Base-by-base conservation (phyloP, 148 eudicot species). In the Chenopodium berlandieri region DNA sequence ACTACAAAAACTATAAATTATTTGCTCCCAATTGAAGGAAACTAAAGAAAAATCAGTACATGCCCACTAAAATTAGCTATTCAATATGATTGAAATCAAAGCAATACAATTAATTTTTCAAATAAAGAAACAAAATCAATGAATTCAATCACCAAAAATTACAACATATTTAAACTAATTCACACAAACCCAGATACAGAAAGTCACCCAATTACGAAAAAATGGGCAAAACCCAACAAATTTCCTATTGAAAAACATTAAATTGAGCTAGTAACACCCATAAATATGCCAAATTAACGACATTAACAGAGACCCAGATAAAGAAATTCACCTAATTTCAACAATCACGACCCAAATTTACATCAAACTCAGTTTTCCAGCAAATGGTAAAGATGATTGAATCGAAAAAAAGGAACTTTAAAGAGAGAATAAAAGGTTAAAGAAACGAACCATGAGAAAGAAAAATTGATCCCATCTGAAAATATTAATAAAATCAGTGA, bases 281-380 rank as follows among this genome's bases (percentile, higher is more conserved):
- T 8, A 46, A 74, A 58, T 11, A 48, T 19, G 1, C 23, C 40
- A 67, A 47, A 52, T 70, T 79, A 22, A 7, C 40, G 1, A 9
- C 34, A 76, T 32, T 5, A 67, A 52, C 27, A 30, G 25, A 82
- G 40, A 81, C 84, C 84, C 86, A 84, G 78, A 64, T 77, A 58
- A 80, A 47, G 52, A 76, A 77, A 50, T 37, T 77, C 81, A 48
- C 13, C 78, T 72, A 77, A 77, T 81, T 52, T 62, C 84, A 52
- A 52, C 6, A 20, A 32, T 0, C 60, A 81, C n/a, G 32, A 32
- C 75, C 8, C 25, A 58, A 52, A 67, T n/a, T 75, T 56, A 52
- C 52, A 67, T 75, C 0, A 75, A 23, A n/a, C 25, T 14, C 32
- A n/a, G 73, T 10, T 31, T 74, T 63, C 46, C n/a, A 44, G 56